Conservation (phyloP, 2,329 filamentous ascomycete species). For the Xylaria sp. region DNA sequence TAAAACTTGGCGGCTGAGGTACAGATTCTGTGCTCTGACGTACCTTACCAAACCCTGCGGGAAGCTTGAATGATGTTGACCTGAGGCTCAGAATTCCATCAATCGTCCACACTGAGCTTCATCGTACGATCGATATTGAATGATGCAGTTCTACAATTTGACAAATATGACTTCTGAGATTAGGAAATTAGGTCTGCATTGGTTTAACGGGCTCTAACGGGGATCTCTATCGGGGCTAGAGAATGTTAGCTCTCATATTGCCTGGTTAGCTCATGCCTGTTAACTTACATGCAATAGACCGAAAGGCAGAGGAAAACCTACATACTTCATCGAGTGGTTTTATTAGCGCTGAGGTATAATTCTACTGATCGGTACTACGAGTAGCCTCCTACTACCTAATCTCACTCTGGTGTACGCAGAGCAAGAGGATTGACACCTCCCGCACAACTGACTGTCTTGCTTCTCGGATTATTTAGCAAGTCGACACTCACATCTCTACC, state of each 20-base stretch:
- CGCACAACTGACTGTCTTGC: neutral
- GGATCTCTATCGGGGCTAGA: neutral
- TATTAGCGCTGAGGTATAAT: neutral
- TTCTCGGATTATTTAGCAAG: neutral
- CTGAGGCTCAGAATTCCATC: neutral
- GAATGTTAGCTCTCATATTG: neutral
- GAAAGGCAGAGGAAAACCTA: neutral
- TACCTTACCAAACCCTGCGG: neutral
- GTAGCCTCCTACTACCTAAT: slow-evolving; percentile 8
- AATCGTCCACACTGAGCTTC: neutral
- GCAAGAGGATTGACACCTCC: neutral
- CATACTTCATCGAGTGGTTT: neutral
- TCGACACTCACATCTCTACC: neutral
- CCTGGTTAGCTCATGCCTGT: neutral
- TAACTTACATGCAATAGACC: neutral
- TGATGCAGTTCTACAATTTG: neutral
- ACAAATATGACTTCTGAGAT: neutral
- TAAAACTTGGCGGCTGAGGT: neutral
- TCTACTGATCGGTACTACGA: neutral
- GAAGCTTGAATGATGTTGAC: neutral
- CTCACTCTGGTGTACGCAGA: too few relatives aligned
- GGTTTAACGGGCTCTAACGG: neutral
- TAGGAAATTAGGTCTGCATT: neutral
- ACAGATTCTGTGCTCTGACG: neutral
- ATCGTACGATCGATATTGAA: neutral